phyloP scores from a whole-genome alignment of 179 eudicot species.

The Heliamphora pulchella region DNA sequence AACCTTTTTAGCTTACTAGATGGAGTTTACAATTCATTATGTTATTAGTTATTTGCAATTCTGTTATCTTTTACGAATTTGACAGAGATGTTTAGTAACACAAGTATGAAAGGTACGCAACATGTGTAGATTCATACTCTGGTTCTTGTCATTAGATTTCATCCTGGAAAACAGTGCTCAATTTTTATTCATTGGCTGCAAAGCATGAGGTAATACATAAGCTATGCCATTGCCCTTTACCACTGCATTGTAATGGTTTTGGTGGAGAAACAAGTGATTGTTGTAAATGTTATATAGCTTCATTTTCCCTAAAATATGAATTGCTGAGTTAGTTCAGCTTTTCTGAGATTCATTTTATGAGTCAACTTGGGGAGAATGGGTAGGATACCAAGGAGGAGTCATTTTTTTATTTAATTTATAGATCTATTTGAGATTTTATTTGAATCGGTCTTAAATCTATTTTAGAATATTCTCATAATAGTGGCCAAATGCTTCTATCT shows the following conservation, averaged over 20 bases:
- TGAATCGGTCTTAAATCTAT: background rate
- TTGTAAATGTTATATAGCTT: background rate
- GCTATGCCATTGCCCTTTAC: background rate
- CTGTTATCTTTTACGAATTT: background rate
- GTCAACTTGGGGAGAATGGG: background rate
- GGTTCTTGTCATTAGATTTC: background rate
- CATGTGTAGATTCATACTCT: background rate
- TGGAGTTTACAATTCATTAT: background rate
- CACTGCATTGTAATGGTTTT: background rate
- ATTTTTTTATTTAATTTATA: background rate
- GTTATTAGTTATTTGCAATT: no score
- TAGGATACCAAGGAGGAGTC: background rate
- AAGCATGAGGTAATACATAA: background rate
- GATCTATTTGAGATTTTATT: background rate
- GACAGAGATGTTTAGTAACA: background rate
- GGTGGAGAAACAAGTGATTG: background rate
- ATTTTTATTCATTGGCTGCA: background rate
- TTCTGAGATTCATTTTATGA: background rate
- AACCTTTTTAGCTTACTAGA: background rate
- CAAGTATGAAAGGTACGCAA: background rate
- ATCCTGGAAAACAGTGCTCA: background rate
- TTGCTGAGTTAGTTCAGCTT: background rate
- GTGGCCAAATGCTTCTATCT: constrained; percentile 14
- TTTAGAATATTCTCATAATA: background rate
- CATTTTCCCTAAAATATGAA: background rate